Evolutionary conservation across 306 rosid species (phyloP).

Genomic region (Elaeagnus macrophylla): DNA sequence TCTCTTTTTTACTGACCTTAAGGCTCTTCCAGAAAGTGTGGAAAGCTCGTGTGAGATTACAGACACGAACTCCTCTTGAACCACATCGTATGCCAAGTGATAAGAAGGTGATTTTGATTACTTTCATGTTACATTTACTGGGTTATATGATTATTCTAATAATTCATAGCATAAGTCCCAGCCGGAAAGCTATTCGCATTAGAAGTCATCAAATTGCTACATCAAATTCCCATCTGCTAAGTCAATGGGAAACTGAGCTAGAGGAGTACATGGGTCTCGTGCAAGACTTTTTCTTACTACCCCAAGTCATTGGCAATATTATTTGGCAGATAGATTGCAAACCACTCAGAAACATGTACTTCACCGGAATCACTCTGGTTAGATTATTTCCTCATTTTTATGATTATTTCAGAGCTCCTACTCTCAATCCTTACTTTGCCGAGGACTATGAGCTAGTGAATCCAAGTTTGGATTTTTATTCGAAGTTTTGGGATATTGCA

Average conservation of each 20-base stretch:
- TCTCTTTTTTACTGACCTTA: conserved; percentile 58
- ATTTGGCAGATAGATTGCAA: conserved; percentile 69
- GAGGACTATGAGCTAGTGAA: conserved; percentile 66
- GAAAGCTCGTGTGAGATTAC: conserved; percentile 73
- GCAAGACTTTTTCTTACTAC: conserved; percentile 81
- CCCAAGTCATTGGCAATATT: conserved; percentile 74
- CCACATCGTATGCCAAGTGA: conserved; percentile 58
- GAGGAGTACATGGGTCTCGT: conserved; percentile 79
- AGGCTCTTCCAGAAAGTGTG: conserved; percentile 87
- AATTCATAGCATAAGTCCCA: conserved; percentile 33
- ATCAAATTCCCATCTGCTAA: conserved; percentile 24
- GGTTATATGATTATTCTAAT: conserved; percentile 50
- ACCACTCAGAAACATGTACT: conserved; percentile 74
- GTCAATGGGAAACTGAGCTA: conserved; percentile 55
- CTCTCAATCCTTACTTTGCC: conserved; percentile 51
- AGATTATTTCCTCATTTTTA: conserved; percentile 82
- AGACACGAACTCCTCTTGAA: conserved; percentile 42
- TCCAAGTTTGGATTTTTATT: conserved; percentile 60
- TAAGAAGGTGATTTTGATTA: conserved; percentile 47
- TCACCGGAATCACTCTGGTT: conserved; percentile 65
- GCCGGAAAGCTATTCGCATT: conserved; percentile 31
- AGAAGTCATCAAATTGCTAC: conserved; percentile 15
- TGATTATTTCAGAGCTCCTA: conserved; percentile 53
- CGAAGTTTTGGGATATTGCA: conserved; percentile 64
- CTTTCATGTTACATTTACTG: conserved; percentile 42